phyloP scores from a whole-genome alignment of 2,329 filamentous ascomycete species.

The Trichoderma sp. region DNA sequence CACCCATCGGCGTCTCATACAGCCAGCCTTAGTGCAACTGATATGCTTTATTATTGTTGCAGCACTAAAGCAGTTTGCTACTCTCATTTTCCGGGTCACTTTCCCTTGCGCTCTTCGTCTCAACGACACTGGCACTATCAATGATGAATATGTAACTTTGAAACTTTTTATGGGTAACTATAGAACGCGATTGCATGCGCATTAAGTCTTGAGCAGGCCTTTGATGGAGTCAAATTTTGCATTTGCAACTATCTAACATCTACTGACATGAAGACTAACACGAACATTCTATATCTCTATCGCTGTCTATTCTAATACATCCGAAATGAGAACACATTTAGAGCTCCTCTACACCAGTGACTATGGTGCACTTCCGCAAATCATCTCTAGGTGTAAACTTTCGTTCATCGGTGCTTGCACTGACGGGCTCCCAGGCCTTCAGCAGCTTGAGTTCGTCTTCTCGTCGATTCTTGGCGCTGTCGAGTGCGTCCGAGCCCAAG shows the following conservation, averaged over 20 bases:
- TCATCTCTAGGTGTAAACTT: constrained; percentile 2
- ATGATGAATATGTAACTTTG: too few relatives aligned
- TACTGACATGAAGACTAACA: not conserved
- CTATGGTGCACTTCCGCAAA: not conserved
- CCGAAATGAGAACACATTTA: not conserved
- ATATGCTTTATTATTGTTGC: not conserved
- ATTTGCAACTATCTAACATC: not conserved
- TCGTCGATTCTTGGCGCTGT: constrained; percentile 25
- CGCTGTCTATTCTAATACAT: not conserved
- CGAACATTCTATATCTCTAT: not conserved
- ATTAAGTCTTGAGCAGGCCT: not conserved
- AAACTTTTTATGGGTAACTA: too few relatives aligned
- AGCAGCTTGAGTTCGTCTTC: constrained; percentile 24
- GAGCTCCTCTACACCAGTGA: not conserved
- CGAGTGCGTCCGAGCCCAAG: constrained; percentile 32
- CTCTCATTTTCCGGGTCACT: too few relatives aligned
- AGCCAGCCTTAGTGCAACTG: not conserved
- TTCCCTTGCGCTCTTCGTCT: too few relatives aligned
- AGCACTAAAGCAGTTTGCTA: not conserved
- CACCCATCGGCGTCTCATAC: not conserved
- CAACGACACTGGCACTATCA: too few relatives aligned
- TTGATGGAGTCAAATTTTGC: too few relatives aligned
- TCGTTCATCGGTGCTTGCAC: constrained; percentile 23
- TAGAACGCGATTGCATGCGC: too few relatives aligned
- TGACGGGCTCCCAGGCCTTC: constrained; percentile 28